Percentiles rank a stretch among this genome's conserved stretches.
Evolutionary conservation across 208 protist species (phyloP).

Genomic region (Trypanosoma lewisi): DNA sequence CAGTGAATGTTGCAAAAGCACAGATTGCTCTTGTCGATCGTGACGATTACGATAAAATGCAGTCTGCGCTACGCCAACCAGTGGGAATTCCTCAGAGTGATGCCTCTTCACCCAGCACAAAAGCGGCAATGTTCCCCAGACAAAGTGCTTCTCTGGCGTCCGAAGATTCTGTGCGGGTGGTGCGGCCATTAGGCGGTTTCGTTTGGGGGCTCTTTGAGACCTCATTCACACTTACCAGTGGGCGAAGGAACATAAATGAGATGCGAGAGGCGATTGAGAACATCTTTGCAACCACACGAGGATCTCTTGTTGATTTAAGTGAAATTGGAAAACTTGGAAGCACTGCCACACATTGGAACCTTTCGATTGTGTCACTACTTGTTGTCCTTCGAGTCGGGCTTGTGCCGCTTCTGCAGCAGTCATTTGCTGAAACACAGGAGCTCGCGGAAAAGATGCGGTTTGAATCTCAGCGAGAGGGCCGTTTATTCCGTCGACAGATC

Average conservation of each 20-base stretch:
- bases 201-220: constrained; percentile 81
- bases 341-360: constrained; percentile 67
- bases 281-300: not conserved
- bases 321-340: constrained; percentile 45
- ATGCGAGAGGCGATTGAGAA: constrained; percentile 30
- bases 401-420: constrained; percentile 49
- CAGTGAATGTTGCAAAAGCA: constrained; percentile 52
- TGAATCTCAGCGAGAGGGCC: constrained; percentile 31
- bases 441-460: constrained; percentile 55
- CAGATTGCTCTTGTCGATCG: constrained; percentile 85
- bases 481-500: constrained; percentile 30
- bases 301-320: not conserved
- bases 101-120: constrained; percentile 27
- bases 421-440: constrained; percentile 64
- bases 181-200: constrained; percentile 64
- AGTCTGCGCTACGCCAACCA: constrained; percentile 1
- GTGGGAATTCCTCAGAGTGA: constrained; percentile 17
- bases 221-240: constrained; percentile 70
- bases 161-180: not conserved
- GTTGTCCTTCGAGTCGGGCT: constrained; percentile 73
- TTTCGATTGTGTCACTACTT: constrained; percentile 58
- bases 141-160: not conserved
- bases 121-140: not conserved
- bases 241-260: constrained; percentile 45
- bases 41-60: constrained; percentile 73